phyloP scores from a whole-genome alignment of 2,329 filamentous ascomycete genomes.

The Waltergamsia citrina region DNA sequence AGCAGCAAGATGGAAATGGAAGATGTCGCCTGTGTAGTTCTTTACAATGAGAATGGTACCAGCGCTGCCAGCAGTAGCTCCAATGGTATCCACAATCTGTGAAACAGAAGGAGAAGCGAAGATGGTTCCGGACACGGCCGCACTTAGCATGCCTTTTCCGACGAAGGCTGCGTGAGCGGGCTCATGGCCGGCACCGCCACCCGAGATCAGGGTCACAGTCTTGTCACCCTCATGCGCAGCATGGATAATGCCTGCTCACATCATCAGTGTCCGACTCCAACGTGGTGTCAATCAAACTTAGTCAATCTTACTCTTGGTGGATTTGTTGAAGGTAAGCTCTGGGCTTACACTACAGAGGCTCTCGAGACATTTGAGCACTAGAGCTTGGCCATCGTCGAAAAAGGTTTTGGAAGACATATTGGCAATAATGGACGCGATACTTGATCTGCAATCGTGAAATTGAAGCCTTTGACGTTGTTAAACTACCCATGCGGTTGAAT shows the following conservation, averaged over 20 bases:
- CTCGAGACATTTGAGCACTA: background rate
- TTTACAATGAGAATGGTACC: constrained; percentile 1
- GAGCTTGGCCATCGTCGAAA: background rate
- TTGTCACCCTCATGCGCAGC: background rate
- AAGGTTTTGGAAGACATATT: constrained; percentile 5
- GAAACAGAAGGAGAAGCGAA: constrained; percentile 56
- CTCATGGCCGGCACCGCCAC: constrained; percentile 50
- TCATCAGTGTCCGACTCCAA: background rate
- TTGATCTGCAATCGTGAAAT: no score
- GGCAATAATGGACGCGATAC: no score
- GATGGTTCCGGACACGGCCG: constrained; percentile 55
- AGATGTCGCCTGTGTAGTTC: background rate
- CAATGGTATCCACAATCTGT: constrained; percentile 31
- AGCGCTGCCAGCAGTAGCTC: background rate
- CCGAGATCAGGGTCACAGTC: background rate
- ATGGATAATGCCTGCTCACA: background rate
- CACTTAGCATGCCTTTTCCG: constrained; percentile 51
- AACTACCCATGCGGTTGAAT: no score
- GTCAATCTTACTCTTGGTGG: background rate
- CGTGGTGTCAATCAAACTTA: background rate
- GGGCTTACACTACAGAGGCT: background rate
- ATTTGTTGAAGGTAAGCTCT: background rate
- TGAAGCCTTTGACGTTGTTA: no score
- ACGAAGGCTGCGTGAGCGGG: constrained; percentile 56
- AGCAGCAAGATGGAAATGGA: background rate